Conservation (phyloP, 805 yeast genomes). For the Cyberlindnera saturnus region DNA sequence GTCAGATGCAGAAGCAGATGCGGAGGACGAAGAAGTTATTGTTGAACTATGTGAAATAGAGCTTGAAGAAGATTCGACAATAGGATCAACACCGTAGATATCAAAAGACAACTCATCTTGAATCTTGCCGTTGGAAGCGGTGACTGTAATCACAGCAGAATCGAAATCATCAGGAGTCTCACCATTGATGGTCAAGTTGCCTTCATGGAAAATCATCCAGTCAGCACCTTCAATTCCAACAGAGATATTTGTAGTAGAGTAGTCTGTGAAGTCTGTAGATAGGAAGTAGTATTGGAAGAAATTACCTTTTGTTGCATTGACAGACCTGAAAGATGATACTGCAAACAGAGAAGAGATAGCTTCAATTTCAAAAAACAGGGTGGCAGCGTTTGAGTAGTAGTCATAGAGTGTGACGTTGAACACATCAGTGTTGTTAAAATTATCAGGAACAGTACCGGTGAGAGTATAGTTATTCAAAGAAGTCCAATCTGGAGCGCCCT, state of each 20-base stretch:
- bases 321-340: slow-evolving; percentile 41
- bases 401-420: slow-evolving; percentile 58
- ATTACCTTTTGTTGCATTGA: slow-evolving; percentile 63
- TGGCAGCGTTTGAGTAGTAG: slow-evolving; percentile 52
- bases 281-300: slow-evolving; percentile 53
- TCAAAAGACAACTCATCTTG: slow-evolving; percentile 39
- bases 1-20: slow-evolving; percentile 5
- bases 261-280: slow-evolving; percentile 51
- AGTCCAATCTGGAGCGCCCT: slow-evolving; percentile 58
- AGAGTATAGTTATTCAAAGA: slow-evolving; percentile 38
- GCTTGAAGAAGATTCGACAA: slow-evolving; percentile 17
- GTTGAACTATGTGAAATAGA: slow-evolving; percentile 22
- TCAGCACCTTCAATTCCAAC: slow-evolving; percentile 35
- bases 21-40: slow-evolving; percentile 22
- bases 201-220: slow-evolving; percentile 63
- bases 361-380: slow-evolving; percentile 51
- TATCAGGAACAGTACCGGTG: slow-evolving; percentile 51
- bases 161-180: slow-evolving; percentile 49
- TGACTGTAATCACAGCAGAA: slow-evolving; percentile 32
- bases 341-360: slow-evolving; percentile 52
- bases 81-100: slow-evolving; percentile 43
- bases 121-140: slow-evolving; percentile 31
- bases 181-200: slow-evolving; percentile 67
- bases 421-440: slow-evolving; percentile 27
- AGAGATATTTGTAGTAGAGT: slow-evolving; percentile 40